phyloP scores from a whole-genome alignment of 495 filamentous ascomycete species.

The Tuber magnatum region DNA sequence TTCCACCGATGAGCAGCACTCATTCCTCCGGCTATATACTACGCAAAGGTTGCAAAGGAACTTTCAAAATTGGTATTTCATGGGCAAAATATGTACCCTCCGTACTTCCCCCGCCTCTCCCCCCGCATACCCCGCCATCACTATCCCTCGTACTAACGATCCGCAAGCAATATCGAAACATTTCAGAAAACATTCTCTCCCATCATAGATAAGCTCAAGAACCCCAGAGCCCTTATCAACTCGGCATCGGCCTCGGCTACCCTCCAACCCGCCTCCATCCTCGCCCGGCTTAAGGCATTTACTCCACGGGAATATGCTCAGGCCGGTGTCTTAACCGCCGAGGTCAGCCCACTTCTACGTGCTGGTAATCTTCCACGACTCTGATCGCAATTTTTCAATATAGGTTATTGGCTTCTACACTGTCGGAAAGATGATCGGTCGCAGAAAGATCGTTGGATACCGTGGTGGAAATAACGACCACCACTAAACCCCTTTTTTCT shows the following conservation, averaged over 20 bases:
- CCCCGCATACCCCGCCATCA: constrained; percentile 32
- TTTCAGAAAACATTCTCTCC: constrained; percentile 71
- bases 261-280: constrained; percentile 46
- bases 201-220: constrained; percentile 37
- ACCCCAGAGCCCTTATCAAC: constrained; percentile 44
- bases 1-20: constrained; percentile 52
- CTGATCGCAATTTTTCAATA: not conserved
- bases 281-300: constrained; percentile 47
- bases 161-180: constrained; percentile 59
- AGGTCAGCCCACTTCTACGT: constrained; percentile 46
- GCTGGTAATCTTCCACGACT: not conserved
- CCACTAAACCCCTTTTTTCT: constrained; percentile 48
- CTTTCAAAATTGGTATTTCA: constrained; percentile 77
- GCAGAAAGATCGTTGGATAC: constrained; percentile 91
- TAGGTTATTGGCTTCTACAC: constrained; percentile 80
- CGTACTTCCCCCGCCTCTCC: constrained; percentile 54
- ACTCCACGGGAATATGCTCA: constrained; percentile 59
- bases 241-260: constrained; percentile 77
- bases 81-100: constrained; percentile 84
- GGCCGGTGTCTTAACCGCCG: constrained; percentile 69
- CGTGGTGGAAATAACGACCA: constrained; percentile 58
- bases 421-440: constrained; percentile 91
- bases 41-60: constrained; percentile 80
- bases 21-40: constrained; percentile 81
- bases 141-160: constrained; percentile 8